phyloP scores from a whole-genome alignment of 225 moss, liverwort and hornwort genomes.

The Straminergon stramineum region DNA sequence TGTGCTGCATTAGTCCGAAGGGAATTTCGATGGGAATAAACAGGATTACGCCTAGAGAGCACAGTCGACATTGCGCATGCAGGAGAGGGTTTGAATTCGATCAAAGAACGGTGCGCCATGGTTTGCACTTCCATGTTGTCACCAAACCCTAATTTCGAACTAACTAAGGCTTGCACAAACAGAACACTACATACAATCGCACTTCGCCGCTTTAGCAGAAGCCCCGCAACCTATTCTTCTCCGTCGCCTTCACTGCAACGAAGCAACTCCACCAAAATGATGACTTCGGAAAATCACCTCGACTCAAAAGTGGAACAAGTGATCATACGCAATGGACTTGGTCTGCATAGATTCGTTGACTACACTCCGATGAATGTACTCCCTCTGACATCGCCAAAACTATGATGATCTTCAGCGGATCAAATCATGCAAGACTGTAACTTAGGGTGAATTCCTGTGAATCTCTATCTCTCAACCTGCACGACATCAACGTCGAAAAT shows the following conservation, averaged over 20 bases:
- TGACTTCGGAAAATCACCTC: not conserved
- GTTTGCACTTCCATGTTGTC: conserved; percentile 15
- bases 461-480: not conserved
- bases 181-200: not conserved
- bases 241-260: not conserved
- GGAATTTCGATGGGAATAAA: not conserved
- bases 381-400: not conserved
- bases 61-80: not conserved
- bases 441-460: not conserved
- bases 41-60: not conserved
- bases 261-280: not conserved
- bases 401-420: not conserved
- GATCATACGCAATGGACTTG: not conserved
- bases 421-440: not conserved
- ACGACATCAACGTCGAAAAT: not conserved
- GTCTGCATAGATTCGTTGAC: not conserved
- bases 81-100: not conserved
- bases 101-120: conserved; percentile 5
- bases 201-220: not conserved
- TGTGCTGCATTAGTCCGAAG: not conserved
- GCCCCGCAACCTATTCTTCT: not conserved
- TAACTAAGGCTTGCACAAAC: not conserved
- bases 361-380: not conserved
- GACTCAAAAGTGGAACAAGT: not conserved
- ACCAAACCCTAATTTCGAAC: not conserved